Evolutionary conservation across 768 basidiomycete genomes (phyloP), one percentile per base, ranked within the genome.

Genomic region (Kwoniella botswanensis): DNA sequence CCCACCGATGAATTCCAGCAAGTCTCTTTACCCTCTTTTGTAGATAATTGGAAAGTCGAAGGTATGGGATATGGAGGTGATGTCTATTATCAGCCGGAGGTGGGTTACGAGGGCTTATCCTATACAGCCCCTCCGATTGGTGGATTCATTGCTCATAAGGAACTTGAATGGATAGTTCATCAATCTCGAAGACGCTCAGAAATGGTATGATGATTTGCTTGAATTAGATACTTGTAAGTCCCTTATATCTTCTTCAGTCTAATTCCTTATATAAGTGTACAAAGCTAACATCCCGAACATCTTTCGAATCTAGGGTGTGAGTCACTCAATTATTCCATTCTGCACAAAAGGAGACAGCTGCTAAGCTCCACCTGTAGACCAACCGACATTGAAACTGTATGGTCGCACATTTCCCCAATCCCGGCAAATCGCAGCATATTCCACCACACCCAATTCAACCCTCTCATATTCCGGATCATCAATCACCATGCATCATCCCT

Each of bases 361-460:
- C 46, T 50, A 50, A 50, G 46, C 46, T 50, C 12, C 0, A 50
- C 46, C 12, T 18, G 17, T 50, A 86, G 85, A 86, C 65, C 84
- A 84, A 59, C 86, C 86, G 0, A 82, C 74, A 11, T 82, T 86
- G 22, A 84, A 84, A 65, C 75, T 86, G 60, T 86, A 86, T 74
- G 86, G 86, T 43, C 82, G 83, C 42, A 72, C 74, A 5, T 80
- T 86, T 63, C 75, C 75, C 2, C 85, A 86, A 73, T 84, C 84
- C 13, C 80, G 85, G 1, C 76, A 82, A 24, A 85, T 86, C 52
- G 85, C 77, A 70, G 85, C 85, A 0, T 86, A 85, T 69, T 82
- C 84, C 6, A 82, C 83, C 10, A 79, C 66, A 11, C 81, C 80
- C 5, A 61, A 68, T 13, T 67, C 84, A 4, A 75, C 72, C 0